Percentiles rank a stretch among this genome's conserved stretches.
These are phyloP conservation scores for Komagataella ulmi DNA, from an alignment of 805 yeast genomes.

Conservation along the genomic window DNA sequence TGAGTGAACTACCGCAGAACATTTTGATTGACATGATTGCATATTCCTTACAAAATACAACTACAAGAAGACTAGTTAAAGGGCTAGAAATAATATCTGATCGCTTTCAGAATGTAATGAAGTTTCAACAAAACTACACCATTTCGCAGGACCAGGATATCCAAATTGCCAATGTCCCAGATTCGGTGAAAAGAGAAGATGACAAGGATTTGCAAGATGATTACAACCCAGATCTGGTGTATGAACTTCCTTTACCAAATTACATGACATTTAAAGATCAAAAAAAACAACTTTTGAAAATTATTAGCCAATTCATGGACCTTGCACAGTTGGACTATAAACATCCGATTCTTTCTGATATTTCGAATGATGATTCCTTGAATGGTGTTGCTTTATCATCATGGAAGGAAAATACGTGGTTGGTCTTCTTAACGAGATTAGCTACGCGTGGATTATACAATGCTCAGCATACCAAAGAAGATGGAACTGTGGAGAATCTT, in stretches of 20 bases:
- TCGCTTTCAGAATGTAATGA: conserved; percentile 29
- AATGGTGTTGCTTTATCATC: conserved; percentile 36
- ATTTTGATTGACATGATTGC: conserved; percentile 52
- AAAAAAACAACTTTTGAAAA: conserved; percentile 38
- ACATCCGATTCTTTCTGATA: not conserved
- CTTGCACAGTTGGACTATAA: conserved; percentile 23
- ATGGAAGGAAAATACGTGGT: conserved; percentile 63
- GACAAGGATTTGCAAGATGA: conserved; percentile 13
- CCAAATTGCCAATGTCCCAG: not conserved
- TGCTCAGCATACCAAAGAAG: not conserved
- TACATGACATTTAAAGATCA: conserved; percentile 39
- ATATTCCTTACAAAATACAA: conserved; percentile 47
- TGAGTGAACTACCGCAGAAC: conserved; percentile 51
- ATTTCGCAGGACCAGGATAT: conserved; percentile 2
- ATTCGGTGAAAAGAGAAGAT: conserved; percentile 7
- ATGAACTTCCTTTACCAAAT: conserved; percentile 42
- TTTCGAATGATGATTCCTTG: conserved; percentile 18
- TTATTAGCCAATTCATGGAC: conserved; percentile 45
- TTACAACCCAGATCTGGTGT: conserved; percentile 12
- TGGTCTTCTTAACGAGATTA: conserved; percentile 56
- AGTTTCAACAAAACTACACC: conserved; percentile 5
- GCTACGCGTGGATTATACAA: conserved; percentile 67
- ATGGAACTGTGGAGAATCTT: conserved; percentile 13
- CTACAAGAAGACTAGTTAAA: conserved; percentile 37
- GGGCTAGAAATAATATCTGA: conserved; percentile 60